Conservation (phyloP, 2,329 filamentous ascomycete species). For the Trichoderma atrobrunneum region DNA sequence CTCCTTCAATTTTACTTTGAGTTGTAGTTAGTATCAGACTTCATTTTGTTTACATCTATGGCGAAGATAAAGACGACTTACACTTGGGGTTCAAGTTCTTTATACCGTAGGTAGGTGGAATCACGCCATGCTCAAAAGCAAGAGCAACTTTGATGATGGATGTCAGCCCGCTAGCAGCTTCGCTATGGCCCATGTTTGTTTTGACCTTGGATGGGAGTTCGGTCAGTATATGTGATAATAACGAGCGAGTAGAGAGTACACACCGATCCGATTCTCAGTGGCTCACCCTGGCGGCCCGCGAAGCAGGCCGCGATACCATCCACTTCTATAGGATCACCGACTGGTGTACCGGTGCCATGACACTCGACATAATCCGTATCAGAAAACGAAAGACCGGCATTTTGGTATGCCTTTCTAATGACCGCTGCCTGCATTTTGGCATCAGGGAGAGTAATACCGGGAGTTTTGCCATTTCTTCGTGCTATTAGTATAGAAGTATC, state of each 20-base stretch:
- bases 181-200: slow-evolving; percentile 25
- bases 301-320: slow-evolving; percentile 38
- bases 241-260: not conserved
- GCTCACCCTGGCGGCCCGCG: slow-evolving; percentile 8
- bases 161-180: slow-evolving; percentile 23
- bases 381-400: slow-evolving; percentile 2
- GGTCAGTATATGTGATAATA: not conserved
- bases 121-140: slow-evolving; percentile 20
- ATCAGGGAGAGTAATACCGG: slow-evolving; percentile 27
- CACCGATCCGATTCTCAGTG: not conserved
- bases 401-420: slow-evolving; percentile 30
- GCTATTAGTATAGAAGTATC: not conserved
- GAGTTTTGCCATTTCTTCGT: slow-evolving; percentile 23
- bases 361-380: slow-evolving; percentile 37
- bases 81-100: slow-evolving; percentile 14
- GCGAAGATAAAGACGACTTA: not conserved
- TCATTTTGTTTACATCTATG: no score
- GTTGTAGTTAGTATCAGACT: not conserved
- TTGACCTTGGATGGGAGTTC: slow-evolving; percentile 19
- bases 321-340: slow-evolving; percentile 53
- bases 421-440: slow-evolving; percentile 32
- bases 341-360: slow-evolving; percentile 52
- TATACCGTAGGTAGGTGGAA: slow-evolving; percentile 20
- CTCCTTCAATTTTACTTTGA: not conserved
- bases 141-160: slow-evolving; percentile 23